A percentile compares a stretch with the other conserved stretches of the same genome.
These are phyloP conservation scores for Monilinia aucupariae DNA, from an alignment of 2,329 filamentous ascomycete genomes.

Conservation along the genomic window DNA sequence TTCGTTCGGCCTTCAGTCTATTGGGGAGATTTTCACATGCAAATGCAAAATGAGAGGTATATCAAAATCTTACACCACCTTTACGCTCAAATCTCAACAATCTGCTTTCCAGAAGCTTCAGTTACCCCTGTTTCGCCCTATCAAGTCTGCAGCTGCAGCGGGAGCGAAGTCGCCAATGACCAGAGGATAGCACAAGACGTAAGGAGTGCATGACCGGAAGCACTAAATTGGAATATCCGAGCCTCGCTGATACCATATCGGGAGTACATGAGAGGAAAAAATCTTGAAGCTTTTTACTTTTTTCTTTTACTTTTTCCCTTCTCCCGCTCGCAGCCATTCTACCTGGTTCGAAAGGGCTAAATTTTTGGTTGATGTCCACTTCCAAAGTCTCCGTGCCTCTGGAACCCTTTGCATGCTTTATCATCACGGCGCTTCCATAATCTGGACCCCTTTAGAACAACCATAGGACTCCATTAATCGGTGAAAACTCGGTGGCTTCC, in stretches of 20 bases:
- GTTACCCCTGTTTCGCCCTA: slow-evolving; percentile 1
- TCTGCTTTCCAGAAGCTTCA: slow-evolving; percentile 1
- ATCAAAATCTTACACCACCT: neutral
- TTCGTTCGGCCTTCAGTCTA: neutral
- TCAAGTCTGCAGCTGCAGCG: slow-evolving; percentile 2
- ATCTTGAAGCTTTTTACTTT: neutral
- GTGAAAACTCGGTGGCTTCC: slow-evolving; percentile 8
- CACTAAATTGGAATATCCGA: slow-evolving; percentile 12
- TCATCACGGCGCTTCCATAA: neutral
- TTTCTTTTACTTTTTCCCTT: neutral
- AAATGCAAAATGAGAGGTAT: neutral
- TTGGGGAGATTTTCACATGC: neutral
- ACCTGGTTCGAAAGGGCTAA: neutral
- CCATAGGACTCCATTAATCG: neutral
- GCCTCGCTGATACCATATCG: neutral
- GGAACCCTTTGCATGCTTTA: neutral
- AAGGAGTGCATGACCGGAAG: slow-evolving; percentile 5
- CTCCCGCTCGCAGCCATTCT: neutral
- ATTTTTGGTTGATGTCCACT: slow-evolving; percentile 9
- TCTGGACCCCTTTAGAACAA: slow-evolving; percentile 13
- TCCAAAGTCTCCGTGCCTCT: slow-evolving; percentile 8
- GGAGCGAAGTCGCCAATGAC: neutral
- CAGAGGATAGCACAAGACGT: neutral
- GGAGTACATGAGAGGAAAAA: neutral
- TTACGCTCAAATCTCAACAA: slow-evolving; percentile 1